Base-by-base conservation (phyloP, 176 grass and related monocot genomes). In the Eleusine coracana region DNA sequence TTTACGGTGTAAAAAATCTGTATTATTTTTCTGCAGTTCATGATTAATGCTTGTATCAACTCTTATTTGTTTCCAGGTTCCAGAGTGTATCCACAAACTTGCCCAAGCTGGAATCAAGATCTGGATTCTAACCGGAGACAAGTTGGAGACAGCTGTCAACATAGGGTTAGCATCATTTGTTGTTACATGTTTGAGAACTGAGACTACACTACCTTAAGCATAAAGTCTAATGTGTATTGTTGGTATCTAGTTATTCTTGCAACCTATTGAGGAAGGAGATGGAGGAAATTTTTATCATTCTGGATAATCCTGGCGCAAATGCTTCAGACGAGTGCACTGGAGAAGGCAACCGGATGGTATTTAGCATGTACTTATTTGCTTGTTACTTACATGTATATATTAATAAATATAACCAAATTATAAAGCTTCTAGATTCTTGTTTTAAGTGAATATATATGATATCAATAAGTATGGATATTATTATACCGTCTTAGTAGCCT, bases 31-130 rank as follows among this genome's bases (percentile, higher is more conserved):
- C 18, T 31, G 31, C 31, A 9, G 2, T 55, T 21, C 48, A 71
- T 79, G 75, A 7, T 85, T 41, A 75, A 80, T 80, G 40, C 50
- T 59, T 27, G 1, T 74, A 49, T 39, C 42, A 73, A 80, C 61
- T 73, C 15, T 28, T 74, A 86, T 70, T 37, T 67, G n/a, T 66
- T 29, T 77, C 73, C 89, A 97, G 95, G 95, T 97, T 78, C 95
- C 92, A 71, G 90, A 97, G 77, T 97, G 90, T 88, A 94, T 97
- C 66, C 88, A 97, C 72, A 97, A 97, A 82, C 90, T 97, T 58
- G 95, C 95, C 74, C 95, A 92, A 89, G 95, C 95, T 68, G 95
- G 95, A 77, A 94, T 97, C 83, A 97, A 97, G 66, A 86, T 97
- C 67, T 97, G 95, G 95, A 93, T 94, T 80, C 68, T 97, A 85